A percentile compares a stretch with the other conserved stretches of the same genome.
These are phyloP conservation scores for Malassezia cuniculi DNA, from an alignment of 1,284 basidiomycete species.

Conservation along the genomic window DNA sequence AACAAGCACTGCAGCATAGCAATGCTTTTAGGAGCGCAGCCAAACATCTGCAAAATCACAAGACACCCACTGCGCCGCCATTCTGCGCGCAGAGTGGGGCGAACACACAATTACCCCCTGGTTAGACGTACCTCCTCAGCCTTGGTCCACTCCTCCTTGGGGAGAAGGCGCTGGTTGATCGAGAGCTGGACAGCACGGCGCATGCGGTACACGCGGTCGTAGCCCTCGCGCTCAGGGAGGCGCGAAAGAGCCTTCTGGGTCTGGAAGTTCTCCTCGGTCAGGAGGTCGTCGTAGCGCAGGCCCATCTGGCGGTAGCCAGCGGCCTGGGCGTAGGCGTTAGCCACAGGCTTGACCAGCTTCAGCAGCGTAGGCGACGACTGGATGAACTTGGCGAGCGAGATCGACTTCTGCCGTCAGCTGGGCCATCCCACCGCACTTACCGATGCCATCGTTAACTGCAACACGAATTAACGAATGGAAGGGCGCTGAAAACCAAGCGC, in stretches of 20 bases:
- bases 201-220: conserved; percentile 84
- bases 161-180: conserved; percentile 66
- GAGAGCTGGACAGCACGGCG: conserved; percentile 70
- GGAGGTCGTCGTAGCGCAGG: conserved; percentile 85
- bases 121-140: conserved; percentile 56
- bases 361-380: conserved; percentile 58
- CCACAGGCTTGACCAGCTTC: conserved; percentile 62
- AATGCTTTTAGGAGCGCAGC: no score
- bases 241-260: conserved; percentile 68
- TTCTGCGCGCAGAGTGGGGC: not conserved
- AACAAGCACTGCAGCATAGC: no score
- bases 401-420: conserved; percentile 47
- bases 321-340: conserved; percentile 68
- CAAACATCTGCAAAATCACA: not conserved
- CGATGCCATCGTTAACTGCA: conserved; percentile 10
- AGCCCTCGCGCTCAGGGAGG: conserved; percentile 63
- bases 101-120: conserved; percentile 38
- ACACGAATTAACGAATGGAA: conserved; percentile 5
- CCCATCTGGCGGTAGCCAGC: conserved; percentile 79
- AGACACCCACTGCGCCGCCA: not conserved
- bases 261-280: conserved; percentile 70
- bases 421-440: conserved; percentile 3
- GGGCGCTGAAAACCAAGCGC: conserved; percentile 4
- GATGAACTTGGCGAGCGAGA: conserved; percentile 66
- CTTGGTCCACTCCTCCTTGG: conserved; percentile 72